phyloP scores from a whole-genome alignment of 2,329 filamentous ascomycete genomes.

The Pezicula rhizophila region DNA sequence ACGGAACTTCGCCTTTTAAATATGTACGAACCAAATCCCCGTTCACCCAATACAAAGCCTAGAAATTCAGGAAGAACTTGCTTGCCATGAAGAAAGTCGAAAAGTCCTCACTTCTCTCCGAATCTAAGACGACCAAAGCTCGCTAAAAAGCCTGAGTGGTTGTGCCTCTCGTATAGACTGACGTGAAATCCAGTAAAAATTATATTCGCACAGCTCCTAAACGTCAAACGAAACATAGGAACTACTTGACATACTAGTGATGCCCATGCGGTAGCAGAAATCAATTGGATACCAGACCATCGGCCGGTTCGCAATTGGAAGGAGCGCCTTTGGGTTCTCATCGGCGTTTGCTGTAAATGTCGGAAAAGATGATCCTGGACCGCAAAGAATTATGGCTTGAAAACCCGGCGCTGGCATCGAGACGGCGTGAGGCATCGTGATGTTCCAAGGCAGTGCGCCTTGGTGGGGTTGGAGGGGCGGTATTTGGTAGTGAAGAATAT shows the following conservation, averaged over 20 bases:
- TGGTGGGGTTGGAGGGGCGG: neutral
- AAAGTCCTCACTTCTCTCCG: no score
- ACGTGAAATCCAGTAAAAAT: neutral
- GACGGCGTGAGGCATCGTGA: slow-evolving; percentile 67
- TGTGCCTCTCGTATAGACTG: neutral
- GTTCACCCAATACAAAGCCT: no score
- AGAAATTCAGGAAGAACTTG: no score
- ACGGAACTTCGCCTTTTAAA: no score
- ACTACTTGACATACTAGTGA: slow-evolving; percentile 52
- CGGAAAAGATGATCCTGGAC: slow-evolving; percentile 73
- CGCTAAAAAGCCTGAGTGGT: no score
- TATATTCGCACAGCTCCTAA: neutral
- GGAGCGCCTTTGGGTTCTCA: slow-evolving; percentile 74
- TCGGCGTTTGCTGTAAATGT: slow-evolving; percentile 77
- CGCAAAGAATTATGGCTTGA: slow-evolving; percentile 77
- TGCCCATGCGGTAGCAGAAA: slow-evolving; percentile 76
- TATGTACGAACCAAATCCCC: no score
- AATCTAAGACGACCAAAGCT: no score
- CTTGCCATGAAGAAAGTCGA: no score
- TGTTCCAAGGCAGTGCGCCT: neutral
- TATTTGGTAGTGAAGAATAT: no score
- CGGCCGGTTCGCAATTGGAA: slow-evolving; percentile 77
- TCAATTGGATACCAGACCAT: slow-evolving; percentile 90
- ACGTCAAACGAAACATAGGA: slow-evolving; percentile 8
- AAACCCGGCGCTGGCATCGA: slow-evolving; percentile 70